Conservation (phyloP, 106 monocot genomes). For the Hemerocallis citrina region DNA sequence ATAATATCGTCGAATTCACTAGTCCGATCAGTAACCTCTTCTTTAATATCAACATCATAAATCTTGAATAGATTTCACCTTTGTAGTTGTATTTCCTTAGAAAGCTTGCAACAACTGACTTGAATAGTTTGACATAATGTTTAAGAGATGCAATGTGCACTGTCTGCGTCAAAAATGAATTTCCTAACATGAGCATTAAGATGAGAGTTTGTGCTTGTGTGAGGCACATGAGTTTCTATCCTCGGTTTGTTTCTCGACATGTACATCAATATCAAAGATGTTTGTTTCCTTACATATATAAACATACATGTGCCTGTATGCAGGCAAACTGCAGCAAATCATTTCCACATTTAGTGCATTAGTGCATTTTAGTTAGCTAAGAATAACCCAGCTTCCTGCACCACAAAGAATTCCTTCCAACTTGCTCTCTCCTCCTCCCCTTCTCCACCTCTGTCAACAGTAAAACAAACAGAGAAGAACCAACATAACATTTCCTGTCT, state of each 20-base stretch:
- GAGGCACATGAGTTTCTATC: background rate
- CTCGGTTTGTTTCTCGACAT: background rate
- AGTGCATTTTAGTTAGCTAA: background rate
- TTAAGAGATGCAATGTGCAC: background rate
- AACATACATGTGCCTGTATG: background rate
- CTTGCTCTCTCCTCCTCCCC: conserved; percentile 3
- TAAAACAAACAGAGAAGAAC: background rate
- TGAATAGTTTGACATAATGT: no score
- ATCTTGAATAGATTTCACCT: no score
- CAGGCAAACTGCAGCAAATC: background rate
- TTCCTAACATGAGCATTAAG: background rate
- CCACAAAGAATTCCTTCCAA: background rate
- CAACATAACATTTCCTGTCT: background rate
- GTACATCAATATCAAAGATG: no score
- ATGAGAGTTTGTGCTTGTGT: background rate
- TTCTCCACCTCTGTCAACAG: background rate
- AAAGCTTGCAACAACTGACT: no score
- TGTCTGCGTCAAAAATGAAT: no score
- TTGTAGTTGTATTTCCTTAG: no score
- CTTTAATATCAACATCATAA: no score
- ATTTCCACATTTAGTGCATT: background rate
- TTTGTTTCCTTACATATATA: background rate
- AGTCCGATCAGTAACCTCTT: background rate
- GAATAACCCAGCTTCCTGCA: background rate
- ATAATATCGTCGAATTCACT: no score